Percentiles rank a stretch among this genome's conserved stretches.
Evolutionary conservation across 2,329 filamentous ascomycete genomes (phyloP).

Genomic region (Parafenestella ontariensis): DNA sequence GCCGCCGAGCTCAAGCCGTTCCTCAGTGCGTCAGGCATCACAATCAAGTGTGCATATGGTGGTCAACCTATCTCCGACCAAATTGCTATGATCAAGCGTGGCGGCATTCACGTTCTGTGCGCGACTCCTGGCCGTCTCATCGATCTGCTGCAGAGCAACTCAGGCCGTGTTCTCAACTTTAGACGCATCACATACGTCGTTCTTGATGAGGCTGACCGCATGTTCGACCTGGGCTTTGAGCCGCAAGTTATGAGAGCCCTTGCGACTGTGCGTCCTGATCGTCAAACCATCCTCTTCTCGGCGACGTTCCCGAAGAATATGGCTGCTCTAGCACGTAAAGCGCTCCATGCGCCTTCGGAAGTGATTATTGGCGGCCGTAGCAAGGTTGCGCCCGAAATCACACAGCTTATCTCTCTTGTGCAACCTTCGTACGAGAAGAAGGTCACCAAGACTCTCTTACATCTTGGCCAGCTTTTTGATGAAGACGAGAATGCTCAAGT

Average conservation of each 20-base stretch:
- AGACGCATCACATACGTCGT: conserved; percentile 91
- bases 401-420: conserved; percentile 84
- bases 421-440: conserved; percentile 69
- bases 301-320: conserved; percentile 96
- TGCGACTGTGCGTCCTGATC: conserved; percentile 86
- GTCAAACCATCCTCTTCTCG: conserved; percentile 94
- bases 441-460: conserved; percentile 81
- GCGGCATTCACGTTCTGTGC: conserved; percentile 89
- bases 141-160: conserved; percentile 90
- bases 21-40: conserved; percentile 81
- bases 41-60: conserved; percentile 91
- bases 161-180: conserved; percentile 91
- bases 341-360: conserved; percentile 82
- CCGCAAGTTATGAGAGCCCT: conserved; percentile 98
- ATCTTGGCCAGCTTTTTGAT: conserved; percentile 86
- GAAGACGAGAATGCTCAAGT: conserved; percentile 88
- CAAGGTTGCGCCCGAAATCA: conserved; percentile 74
- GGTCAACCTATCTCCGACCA: conserved; percentile 97
- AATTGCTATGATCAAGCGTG: conserved; percentile 94
- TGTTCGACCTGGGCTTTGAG: conserved; percentile 99
- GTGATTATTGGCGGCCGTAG: conserved; percentile 90
- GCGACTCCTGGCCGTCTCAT: conserved; percentile 93
- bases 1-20: conserved; percentile 95
- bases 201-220: conserved; percentile 94
- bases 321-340: conserved; percentile 88